Percentiles rank a stretch among this genome's conserved stretches.
phyloP scores from a whole-genome alignment of 345 rosid genomes.

The Zanthoxylum bungeanum region DNA sequence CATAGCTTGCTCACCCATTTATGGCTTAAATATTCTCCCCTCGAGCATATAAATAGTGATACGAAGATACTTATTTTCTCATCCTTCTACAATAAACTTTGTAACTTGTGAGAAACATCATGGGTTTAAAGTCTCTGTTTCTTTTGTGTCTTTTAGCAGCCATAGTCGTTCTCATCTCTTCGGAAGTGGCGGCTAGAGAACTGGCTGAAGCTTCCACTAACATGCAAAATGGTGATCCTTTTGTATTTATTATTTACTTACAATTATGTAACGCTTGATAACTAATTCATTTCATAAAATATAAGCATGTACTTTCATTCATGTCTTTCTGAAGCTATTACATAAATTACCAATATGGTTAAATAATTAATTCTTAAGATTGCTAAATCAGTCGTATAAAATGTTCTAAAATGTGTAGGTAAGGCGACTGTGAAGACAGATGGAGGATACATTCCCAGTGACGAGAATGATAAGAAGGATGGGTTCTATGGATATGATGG shows the following conservation, averaged over 20 bases:
- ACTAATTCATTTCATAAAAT: not conserved
- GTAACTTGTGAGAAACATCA: not conserved
- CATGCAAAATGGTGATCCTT: constrained; percentile 11
- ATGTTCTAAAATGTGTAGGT: not conserved
- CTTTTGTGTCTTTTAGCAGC: constrained; percentile 8
- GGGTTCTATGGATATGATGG: not conserved
- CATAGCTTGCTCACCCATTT: not conserved
- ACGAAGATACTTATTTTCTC: not conserved
- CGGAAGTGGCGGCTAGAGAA: constrained; percentile 25
- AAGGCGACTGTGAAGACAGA: not conserved
- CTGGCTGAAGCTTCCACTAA: constrained; percentile 14
- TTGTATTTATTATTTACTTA: not conserved
- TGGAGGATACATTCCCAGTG: not conserved
- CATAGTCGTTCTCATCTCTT: constrained; percentile 19
- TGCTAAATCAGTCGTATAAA: not conserved
- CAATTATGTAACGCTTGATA: not conserved
- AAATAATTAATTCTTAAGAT: no score
- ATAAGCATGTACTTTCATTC: not conserved
- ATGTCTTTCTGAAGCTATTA: not conserved
- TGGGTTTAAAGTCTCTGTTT: constrained; percentile 11
- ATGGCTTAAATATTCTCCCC: not conserved
- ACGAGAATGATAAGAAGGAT: not conserved
- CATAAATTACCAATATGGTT: no score
- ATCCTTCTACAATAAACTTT: not conserved
- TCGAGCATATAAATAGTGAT: not conserved